phyloP scores from a whole-genome alignment of 306 rosid genomes.

The Trifolium repens region DNA sequence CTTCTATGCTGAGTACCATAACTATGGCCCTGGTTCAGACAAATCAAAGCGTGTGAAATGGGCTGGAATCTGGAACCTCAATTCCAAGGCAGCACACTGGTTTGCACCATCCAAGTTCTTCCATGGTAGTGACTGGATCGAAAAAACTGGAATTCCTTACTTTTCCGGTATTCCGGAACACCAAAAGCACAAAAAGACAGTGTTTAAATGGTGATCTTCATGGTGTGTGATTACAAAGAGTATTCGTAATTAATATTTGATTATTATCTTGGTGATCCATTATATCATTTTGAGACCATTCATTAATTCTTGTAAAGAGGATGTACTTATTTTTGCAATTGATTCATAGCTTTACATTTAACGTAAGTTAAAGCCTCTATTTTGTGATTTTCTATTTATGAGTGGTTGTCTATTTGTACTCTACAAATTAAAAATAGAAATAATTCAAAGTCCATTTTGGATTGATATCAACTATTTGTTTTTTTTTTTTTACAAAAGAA shows the following conservation, averaged over 20 bases:
- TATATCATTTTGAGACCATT: not conserved
- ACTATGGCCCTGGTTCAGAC: constrained; percentile 58
- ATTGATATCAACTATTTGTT: not conserved
- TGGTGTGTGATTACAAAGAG: not conserved
- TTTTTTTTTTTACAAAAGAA: too few species aligned
- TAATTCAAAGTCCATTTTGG: not conserved
- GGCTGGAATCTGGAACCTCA: constrained; percentile 15
- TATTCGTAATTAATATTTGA: not conserved
- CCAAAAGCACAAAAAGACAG: not conserved
- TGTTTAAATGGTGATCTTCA: constrained; percentile 1
- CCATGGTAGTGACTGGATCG: constrained; percentile 27
- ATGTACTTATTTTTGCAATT: not conserved
- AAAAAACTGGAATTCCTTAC: not conserved
- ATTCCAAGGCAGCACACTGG: constrained; percentile 4
- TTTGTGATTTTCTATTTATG: not conserved
- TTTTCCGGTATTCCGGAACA: not conserved
- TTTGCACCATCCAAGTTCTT: constrained; percentile 34
- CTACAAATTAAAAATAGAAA: not conserved
- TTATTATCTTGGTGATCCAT: too few species aligned
- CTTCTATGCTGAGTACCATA: constrained; percentile 52
- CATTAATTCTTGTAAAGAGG: not conserved
- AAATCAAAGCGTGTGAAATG: constrained; percentile 31
- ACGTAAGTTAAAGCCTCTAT: constrained; percentile 13
- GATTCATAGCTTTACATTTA: not conserved
- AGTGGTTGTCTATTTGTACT: not conserved